Evolutionary conservation across 116 monocot genomes (phyloP), one percentile per base, ranked within the genome.

Genomic region (Iris pallida): DNA sequence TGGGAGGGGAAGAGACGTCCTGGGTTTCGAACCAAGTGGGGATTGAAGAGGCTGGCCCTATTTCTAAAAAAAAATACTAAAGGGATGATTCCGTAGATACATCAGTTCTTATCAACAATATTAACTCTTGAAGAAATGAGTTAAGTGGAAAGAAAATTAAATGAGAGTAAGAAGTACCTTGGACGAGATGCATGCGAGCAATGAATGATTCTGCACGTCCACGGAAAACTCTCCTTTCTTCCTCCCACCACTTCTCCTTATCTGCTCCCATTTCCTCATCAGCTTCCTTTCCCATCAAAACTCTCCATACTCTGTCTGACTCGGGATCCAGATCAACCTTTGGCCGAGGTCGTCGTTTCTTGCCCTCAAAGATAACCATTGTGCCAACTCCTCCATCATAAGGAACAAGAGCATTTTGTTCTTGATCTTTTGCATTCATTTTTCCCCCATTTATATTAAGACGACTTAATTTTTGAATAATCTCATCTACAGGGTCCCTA

Each of bases 121-220:
- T 30, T 59, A 30, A 41, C 4, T 55, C 55, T n/a, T n/a, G n/a
- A 55, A 30, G 30, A 57, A 5, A n/a, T 18, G 5, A 57, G 18
- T 18, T 6, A 18, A 14, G 19, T 6, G 19, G 57, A 9, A 30
- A 57, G 11, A 0, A 13, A 52, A 52, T 4, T 4, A 53, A 13
- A 53, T 10, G 16, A 53, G 18, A 48, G 52, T 17, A 45, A 46
- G 7, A 5, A 70, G 8, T 83, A 87, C 87, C 87, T 80, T 87
- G 87, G 18, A 87, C 75, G 20, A 87, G 80, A 70, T 83, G 87
- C 83, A 87, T 87, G 15, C 83, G 73, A 66, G 87, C 83, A 65
- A 83, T 80, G 65, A 87, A 87, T 64, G 87, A 87, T 49, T 80
- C 83, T 12, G 75, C 74, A 17, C 83, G 80, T 10, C 83, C 86